Evolutionary conservation across 805 yeast species (phyloP), one percentile per base, ranked within the genome.

Genomic region (Starmera caribaea): DNA sequence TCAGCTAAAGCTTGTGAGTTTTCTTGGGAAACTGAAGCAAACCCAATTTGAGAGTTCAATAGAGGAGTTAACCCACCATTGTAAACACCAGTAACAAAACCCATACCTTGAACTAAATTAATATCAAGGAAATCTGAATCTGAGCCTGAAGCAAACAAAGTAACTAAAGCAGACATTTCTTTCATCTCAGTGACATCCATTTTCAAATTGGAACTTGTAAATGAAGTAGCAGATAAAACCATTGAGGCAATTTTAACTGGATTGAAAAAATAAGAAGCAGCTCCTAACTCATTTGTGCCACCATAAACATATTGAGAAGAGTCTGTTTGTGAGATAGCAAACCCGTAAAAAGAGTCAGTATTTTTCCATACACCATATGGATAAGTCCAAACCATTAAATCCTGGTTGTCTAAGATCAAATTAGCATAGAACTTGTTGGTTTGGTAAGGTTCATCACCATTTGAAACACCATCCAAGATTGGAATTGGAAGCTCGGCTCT

Each of bases 381-480:
- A 49, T 75, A 78, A 9, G 81, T 68, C 62, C 72, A 82, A 5
- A 71, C 72, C 37, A 76, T 70, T 38, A 67, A 63, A 17, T 66
- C 61, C 57, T 78, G 86, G 37, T 58, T 59, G 16, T 65, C 80
- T 16, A 81, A 62, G 46, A 79, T 60, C 51, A 82, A 53, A 55
- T 85, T 84, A 30, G 76, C 73, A 59, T 73, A 82, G 58, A 84
- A 85, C 60, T 82, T 84, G 65, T 85, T 84, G 17, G 95, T 86
- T 51, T 79, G 77, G 43, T 72, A 67, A 2, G 79, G 65, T 10
- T 45, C 48, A 29, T 59, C 71, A 38, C 59, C 53, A 43, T 67
- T 65, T 32, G 62, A 58, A 30, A 73, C 77, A 30, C 74, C 74
- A 4, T 46, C 48, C 15, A 81, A 76, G 32, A 76, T 53, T 0